Base-by-base conservation (phyloP, 2,329 filamentous ascomycete genomes). In the Exophiala spinifera region DNA sequence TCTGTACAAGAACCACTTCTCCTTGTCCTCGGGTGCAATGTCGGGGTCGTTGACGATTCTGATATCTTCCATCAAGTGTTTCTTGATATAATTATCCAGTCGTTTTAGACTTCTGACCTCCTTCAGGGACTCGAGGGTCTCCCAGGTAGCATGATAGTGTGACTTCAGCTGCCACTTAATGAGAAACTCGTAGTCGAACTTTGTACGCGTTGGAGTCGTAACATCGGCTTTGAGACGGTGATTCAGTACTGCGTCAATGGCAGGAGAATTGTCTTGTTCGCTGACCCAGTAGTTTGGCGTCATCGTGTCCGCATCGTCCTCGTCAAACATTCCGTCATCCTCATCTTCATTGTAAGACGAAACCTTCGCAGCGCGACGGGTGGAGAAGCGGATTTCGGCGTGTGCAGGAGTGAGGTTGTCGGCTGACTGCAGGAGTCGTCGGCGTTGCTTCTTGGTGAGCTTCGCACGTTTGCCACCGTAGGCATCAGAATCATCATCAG, bases 121-220 rank as follows among this genome's bases (percentile, higher is more conserved):
- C 20, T 83, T 79, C 23, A 96, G 81, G 17, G 78, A 81, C 51
- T 89, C 85, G 55, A 86, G 86, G 0, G 85, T 86, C 71, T 97
- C 91, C 92, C 94, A 99, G 0, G 91, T 95, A 53, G 95, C 89
- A 74, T 99, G 94, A 64, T 95, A 86, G 69, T 99, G 91, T 10
- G 94, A 95, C 72, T 91, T 89, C 62, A 87, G 89, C 72, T 96
- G 89, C 94, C 95, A 99, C 75, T 99, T 99, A 72, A 99, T 91
- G 63, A 83, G 78, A 65, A 84, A 99, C 66, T 97, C 90, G 64
- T 94, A 96, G 67, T 96, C 89, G 49, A 91, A 83, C 63, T 89
- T 85, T 51, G 71, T 47, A 15, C 51, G 53, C 5, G 57, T 52
- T 5, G 43, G 68, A 65, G 47, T 68, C 60, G 58, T 76, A 44